Conservation (phyloP, 179 eudicot species). For the Amaranthus tricolor region DNA sequence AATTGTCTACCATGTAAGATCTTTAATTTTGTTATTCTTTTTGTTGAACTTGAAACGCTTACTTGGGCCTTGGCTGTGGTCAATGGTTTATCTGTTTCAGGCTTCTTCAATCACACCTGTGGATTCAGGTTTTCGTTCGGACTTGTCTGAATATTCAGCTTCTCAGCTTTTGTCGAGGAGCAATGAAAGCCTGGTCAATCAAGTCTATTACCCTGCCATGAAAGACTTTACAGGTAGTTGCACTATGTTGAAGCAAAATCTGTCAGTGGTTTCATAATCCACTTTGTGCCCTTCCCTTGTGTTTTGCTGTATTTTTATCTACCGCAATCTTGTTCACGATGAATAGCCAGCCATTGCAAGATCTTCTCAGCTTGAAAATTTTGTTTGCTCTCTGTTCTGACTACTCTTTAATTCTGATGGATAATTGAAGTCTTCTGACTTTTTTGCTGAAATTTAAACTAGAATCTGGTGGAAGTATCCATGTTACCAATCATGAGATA, state of each 20-base stretch:
- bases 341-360: background rate
- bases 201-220: constrained; percentile 26
- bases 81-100: background rate
- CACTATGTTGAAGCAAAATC: background rate
- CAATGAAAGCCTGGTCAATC: constrained; percentile 47
- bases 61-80: background rate
- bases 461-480: constrained; percentile 46
- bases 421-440: constrained; percentile 16
- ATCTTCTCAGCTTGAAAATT: background rate
- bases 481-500: constrained; percentile 51
- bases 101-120: background rate
- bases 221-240: constrained; percentile 43
- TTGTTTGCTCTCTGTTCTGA: background rate
- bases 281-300: too few species aligned
- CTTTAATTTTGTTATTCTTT: background rate
- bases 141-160: constrained; percentile 5
- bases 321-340: background rate
- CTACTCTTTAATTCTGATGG: constrained; percentile 6
- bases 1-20: too few species aligned
- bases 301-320: background rate
- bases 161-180: constrained; percentile 22
- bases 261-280: constrained; percentile 1
- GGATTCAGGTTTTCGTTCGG: background rate
- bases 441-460: constrained; percentile 19
- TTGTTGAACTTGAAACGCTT: background rate